Evolutionary conservation across 1,284 basidiomycete genomes (phyloP).

Genomic region (Ustilago vetiveriae): DNA sequence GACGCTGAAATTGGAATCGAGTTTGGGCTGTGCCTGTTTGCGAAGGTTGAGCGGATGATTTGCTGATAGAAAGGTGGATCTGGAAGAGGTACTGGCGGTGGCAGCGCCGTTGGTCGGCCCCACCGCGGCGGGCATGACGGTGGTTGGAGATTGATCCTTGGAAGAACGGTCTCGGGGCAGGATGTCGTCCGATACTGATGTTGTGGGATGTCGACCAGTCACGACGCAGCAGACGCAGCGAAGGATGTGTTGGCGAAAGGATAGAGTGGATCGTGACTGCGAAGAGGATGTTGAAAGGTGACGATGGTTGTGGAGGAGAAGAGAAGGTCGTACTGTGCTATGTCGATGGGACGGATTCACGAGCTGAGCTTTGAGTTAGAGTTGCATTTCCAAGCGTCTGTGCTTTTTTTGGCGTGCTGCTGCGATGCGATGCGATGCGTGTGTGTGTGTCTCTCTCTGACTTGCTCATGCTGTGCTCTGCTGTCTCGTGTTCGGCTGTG

Average conservation of each 20-base stretch:
- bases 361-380: too few relatives aligned
- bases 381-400: background rate
- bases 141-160: background rate
- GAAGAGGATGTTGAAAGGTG: too few relatives aligned
- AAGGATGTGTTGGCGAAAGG: too few relatives aligned
- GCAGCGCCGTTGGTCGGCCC: slow-evolving; percentile 11
- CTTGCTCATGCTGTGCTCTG: slow-evolving; percentile 5
- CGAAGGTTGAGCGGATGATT: slow-evolving; percentile 62
- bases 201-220: too few relatives aligned
- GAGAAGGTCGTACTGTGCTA: too few relatives aligned
- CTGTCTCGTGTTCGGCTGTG: background rate
- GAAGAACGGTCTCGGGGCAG: too few relatives aligned
- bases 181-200: too few relatives aligned
- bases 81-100: slow-evolving; percentile 1
- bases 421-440: background rate
- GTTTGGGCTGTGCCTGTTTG: slow-evolving; percentile 56
- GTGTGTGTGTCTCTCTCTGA: background rate
- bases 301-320: too few relatives aligned
- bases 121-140: slow-evolving; percentile 33
- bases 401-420: slow-evolving; percentile 2
- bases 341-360: too few relatives aligned
- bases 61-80: slow-evolving; percentile 48
- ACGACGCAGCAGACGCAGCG: too few relatives aligned
- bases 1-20: slow-evolving; percentile 61
- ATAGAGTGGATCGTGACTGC: too few relatives aligned